Base-by-base conservation (phyloP, 2,329 filamentous ascomycete species). In the Emmonsiellopsis sp. region DNA sequence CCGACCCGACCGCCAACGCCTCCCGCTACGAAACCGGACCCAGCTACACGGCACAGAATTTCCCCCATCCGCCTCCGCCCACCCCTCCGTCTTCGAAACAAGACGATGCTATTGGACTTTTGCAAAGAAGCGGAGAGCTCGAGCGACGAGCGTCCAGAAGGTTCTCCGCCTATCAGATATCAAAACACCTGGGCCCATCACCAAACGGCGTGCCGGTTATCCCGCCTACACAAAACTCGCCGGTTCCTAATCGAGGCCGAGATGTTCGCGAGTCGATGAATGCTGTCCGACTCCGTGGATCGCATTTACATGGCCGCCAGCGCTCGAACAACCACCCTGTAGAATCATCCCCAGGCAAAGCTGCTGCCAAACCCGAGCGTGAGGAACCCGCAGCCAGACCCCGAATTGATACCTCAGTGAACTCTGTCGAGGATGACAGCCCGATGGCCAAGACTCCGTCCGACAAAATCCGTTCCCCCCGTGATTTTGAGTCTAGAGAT, bases 151-250 rank as follows among this genome's bases (percentile, higher is more conserved):
- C 93, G 0, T 98, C 93, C 11, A 81, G 92, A 61, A 80, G 93
- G 64, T 98, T 97, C 67, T 97, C 93, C 1, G 87, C 90, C 51
- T 98, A 97, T 67, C 93, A 98, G 65, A 95, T 98, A 61, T 89
- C 89, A 45, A 97, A 96, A 66, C 90, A 95, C 63, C 76, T 97
- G 1, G 92, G 92, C 9, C 81, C 84, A 13, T 85, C 86, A 40
- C 80, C 87, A 13, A 90, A 85, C 69, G 89, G 88, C 16, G 85
- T 97, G 13, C 89, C 91, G 6, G 87, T 94, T 65, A 81, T 97
- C 16, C 90, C 92, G 30, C 78, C 87, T 5, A 70, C 77, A 15
- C 89, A 94, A 65, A 89, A 85, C 57, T 85, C 86, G 3, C 89
- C 88, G 1, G 79, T 92, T 58, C 89, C 89, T 7, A 94, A 94